phyloP scores from a whole-genome alignment of 306 rosid genomes.

The Gleditsia sinensis region DNA sequence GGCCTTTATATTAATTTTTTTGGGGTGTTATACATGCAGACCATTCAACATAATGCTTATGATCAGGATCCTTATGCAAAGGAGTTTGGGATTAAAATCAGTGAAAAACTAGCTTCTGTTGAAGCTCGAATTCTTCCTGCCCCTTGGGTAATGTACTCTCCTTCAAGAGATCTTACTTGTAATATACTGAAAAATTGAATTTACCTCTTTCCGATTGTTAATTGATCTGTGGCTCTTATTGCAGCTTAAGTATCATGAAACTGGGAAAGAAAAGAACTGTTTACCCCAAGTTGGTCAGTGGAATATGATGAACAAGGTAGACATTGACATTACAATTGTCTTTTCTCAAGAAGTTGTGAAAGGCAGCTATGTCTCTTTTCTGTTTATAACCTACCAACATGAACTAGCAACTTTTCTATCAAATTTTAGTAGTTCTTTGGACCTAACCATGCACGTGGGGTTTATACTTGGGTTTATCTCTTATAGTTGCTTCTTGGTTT shows the following conservation, averaged over 20 bases:
- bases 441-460: neutral
- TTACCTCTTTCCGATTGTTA: neutral
- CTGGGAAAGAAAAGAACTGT: slow-evolving; percentile 95
- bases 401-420: neutral
- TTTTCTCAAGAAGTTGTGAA: neutral
- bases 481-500: neutral
- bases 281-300: slow-evolving; percentile 99
- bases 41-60: slow-evolving; percentile 83
- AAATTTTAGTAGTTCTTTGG: neutral
- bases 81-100: slow-evolving; percentile 88
- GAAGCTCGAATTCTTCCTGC: slow-evolving; percentile 99
- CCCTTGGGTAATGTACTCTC: slow-evolving; percentile 80
- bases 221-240: slow-evolving; percentile 21
- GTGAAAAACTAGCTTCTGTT: slow-evolving; percentile 87
- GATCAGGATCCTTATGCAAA: slow-evolving; percentile 94
- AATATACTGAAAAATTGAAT: neutral
- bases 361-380: neutral
- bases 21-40: slow-evolving; percentile 45
- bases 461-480: neutral
- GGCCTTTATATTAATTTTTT: slow-evolving; percentile 24
- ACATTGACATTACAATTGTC: slow-evolving; percentile 5
- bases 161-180: slow-evolving; percentile 20
- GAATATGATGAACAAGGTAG: slow-evolving; percentile 99
- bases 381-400: neutral
- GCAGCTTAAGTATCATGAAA: slow-evolving; percentile 95